Evolutionary conservation across 768 basidiomycete species (phyloP).

Genomic region (Terana coerulea): DNA sequence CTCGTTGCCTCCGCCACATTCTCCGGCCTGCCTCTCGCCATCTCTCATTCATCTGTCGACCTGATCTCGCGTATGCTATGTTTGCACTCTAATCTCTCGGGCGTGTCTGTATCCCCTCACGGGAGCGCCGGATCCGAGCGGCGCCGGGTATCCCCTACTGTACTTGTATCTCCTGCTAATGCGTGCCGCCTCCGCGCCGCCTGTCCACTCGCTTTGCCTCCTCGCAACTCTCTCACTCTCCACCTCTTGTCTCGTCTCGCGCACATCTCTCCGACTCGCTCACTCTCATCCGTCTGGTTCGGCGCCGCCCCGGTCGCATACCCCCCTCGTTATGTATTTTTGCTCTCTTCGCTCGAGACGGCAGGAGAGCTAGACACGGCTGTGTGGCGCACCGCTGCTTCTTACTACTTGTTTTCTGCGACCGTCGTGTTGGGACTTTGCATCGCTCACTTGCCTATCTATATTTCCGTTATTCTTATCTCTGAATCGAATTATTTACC

Average conservation of each 20-base stretch:
- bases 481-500: too few relatives aligned
- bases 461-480: not conserved
- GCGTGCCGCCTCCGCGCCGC: not conserved
- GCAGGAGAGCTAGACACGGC: too few relatives aligned
- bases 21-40: too few relatives aligned
- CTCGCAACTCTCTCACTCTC: too few relatives aligned
- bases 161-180: not conserved
- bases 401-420: not conserved
- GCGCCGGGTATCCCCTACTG: not conserved
- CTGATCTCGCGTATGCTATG: not conserved
- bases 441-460: not conserved
- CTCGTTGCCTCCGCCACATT: not conserved
- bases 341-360: not conserved
- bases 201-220: not conserved
- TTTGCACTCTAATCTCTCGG: constrained; percentile 3
- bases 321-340: not conserved
- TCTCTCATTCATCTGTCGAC: not conserved
- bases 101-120: not conserved
- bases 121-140: constrained; percentile 2
- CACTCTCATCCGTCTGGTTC: too few relatives aligned
- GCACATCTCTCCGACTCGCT: too few relatives aligned
- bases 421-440: not conserved
- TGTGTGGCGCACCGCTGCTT: not conserved
- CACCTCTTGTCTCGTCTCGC: too few relatives aligned
- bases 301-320: not conserved